Evolutionary conservation across 176 grass and related monocot genomes (phyloP), one percentile per base, ranked within the genome.

Genomic region (Oryza longistaminata): DNA sequence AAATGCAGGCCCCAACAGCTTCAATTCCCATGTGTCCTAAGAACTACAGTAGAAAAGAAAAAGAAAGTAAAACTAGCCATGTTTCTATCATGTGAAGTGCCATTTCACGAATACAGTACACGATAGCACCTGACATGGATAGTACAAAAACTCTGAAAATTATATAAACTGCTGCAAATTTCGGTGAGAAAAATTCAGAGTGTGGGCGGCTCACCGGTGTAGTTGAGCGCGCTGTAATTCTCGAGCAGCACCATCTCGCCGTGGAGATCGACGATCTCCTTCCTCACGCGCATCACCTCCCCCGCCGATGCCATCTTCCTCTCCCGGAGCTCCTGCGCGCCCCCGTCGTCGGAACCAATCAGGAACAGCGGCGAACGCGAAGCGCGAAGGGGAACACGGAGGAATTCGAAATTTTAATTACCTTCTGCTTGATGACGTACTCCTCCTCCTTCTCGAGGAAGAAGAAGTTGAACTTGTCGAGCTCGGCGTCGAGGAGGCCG

Each of bases 221-320:
- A 97, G 37, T 97, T 97, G 72, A 93, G 89, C n/a, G 89, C 78
- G 78, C 91, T 97, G 75, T 97, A 97, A 11, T 97, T 97, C 79
- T 97, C 91, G 15, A 97, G 94, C 31, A 97, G 85, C 74, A 97
- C 91, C 85, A 93, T 97, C 91, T 93, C 94, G 64, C 94, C 94
- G 55, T 97, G 94, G 42, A 97, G 78, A 71, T 93, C 87, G 31
- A 97, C 89, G 66, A 93, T 92, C 81, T 92, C 91, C 74, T 93
- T 93, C 33, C 87, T 82, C 79, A 90, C 91, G 87, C 82, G 80
- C 85, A 97, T 82, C 66, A 93, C 42, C 75, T 93, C 91, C 66
- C 87, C 89, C 82, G 70, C 82, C 52, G 6, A 7, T 15, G 35
- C 73, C 64, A 75, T 82, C 29, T 31, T 31, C 40, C 82, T 70